A percentile compares a stretch with the other conserved stretches of the same genome.
These are phyloP conservation scores for Acacia concinna DNA, from an alignment of 331 rosid genomes.

Conservation along the genomic window DNA sequence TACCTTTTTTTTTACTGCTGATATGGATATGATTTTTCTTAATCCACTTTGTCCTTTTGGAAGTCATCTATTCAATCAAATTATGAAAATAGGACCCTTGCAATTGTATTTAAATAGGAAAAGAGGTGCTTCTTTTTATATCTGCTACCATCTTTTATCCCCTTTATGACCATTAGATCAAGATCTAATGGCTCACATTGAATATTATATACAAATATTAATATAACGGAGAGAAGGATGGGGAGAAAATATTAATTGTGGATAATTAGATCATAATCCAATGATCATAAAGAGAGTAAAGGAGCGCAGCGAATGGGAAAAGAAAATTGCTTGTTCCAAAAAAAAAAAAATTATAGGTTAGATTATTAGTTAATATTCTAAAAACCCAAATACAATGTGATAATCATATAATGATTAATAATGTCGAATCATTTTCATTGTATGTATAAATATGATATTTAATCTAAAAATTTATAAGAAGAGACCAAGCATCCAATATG, in stretches of 20 bases:
- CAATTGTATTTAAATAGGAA: not conserved
- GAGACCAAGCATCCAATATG: not conserved
- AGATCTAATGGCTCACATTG: no score
- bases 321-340: no score
- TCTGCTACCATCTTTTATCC: no score
- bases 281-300: no score
- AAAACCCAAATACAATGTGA: not conserved
- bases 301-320: no score
- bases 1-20: not conserved
- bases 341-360: no score
- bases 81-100: not conserved
- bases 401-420: not conserved
- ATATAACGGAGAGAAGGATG: no score
- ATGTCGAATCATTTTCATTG: not conserved
- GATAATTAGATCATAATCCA: no score
- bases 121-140: no score
- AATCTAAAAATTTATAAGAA: not conserved
- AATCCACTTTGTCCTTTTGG: constrained; percentile 3
- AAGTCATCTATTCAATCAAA: not conserved
- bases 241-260: no score
- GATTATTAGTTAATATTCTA: not conserved
- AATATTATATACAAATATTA: no score
- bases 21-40: not conserved
- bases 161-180: no score
- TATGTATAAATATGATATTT: not conserved